A percentile compares a stretch with the other conserved stretches of the same genome.
Evolutionary conservation across 2,329 filamentous ascomycete genomes (phyloP).

Genomic region (Exophiala mesophila): DNA sequence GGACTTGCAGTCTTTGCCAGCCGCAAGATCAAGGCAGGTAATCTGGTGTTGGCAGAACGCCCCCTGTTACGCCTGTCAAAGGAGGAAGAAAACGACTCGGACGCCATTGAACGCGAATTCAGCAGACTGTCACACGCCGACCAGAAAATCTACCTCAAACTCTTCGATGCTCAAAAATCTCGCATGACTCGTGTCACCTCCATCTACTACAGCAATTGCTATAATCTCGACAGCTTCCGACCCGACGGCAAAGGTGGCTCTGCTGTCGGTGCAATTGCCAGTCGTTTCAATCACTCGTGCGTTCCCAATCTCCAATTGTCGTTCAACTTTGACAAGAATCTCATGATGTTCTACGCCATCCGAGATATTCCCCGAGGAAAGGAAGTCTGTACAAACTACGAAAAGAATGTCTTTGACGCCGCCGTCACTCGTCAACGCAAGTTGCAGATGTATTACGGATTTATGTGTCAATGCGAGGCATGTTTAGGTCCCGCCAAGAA

Average conservation of each 20-base stretch:
- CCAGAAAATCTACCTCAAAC: constrained; percentile 15
- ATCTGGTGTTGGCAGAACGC: constrained; percentile 18
- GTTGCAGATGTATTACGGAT: constrained; percentile 23
- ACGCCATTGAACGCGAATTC: constrained; percentile 14
- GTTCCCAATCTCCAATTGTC: constrained; percentile 24
- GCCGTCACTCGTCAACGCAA: constrained; percentile 10
- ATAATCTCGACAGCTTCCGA: constrained; percentile 19
- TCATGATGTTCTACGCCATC: constrained; percentile 23
- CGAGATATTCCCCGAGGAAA: constrained; percentile 22
- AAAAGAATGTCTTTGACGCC: constrained; percentile 16
- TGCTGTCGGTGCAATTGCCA: constrained; percentile 19
- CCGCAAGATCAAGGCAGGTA: constrained; percentile 23
- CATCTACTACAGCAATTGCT: constrained; percentile 27
- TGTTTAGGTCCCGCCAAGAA: constrained; percentile 13
- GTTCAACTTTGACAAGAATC: constrained; percentile 11
- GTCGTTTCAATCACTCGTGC: constrained; percentile 24
- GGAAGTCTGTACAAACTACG: constrained; percentile 23
- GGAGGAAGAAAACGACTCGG: constrained; percentile 13
- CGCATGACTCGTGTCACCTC: constrained; percentile 18
- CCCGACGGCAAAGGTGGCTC: constrained; percentile 15
- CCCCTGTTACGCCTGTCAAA: constrained; percentile 19
- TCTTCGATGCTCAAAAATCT: constrained; percentile 24
- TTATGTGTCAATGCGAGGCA: constrained; percentile 23
- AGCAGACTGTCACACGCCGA: constrained; percentile 5
- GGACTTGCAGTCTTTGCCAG: constrained; percentile 21